Evolutionary conservation across 306 rosid species (phyloP).

Genomic region (Prunus davidiana): DNA sequence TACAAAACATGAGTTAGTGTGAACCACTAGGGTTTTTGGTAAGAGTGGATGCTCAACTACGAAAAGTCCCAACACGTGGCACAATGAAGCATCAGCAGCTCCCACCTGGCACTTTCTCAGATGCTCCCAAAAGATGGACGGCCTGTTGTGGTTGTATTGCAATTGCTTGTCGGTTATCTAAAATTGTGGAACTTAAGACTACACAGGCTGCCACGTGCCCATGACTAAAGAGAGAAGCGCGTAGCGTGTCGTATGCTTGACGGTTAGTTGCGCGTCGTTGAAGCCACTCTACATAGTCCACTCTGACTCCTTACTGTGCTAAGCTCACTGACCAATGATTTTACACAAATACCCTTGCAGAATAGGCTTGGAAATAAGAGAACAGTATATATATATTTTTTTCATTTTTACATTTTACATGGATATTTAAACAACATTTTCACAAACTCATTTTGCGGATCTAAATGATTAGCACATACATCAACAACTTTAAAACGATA

Average conservation of each 20-base stretch:
- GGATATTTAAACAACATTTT: too few relatives aligned
- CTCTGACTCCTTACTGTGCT: constrained; percentile 4
- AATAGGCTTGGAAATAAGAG: neutral
- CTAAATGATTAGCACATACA: too few relatives aligned
- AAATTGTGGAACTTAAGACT: constrained; percentile 32
- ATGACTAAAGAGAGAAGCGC: neutral
- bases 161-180: constrained; percentile 18
- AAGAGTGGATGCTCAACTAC: constrained; percentile 5
- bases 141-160: neutral
- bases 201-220: constrained; percentile 36
- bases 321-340: constrained; percentile 19
- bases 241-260: constrained; percentile 39
- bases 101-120: constrained; percentile 12
- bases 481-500: too few relatives aligned
- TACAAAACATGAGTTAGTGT: neutral
- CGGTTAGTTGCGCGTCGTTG: constrained; percentile 39
- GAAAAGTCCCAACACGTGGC: constrained; percentile 6
- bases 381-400: too few relatives aligned
- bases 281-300: constrained; percentile 2
- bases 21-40: constrained; percentile 17
- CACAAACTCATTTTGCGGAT: too few relatives aligned
- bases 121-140: constrained; percentile 16
- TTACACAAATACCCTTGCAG: constrained; percentile 12
- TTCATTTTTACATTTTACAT: too few relatives aligned
- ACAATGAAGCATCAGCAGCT: neutral